phyloP scores from a whole-genome alignment of 2,329 filamentous ascomycete genomes.

The Fusarium austroafricanum region DNA sequence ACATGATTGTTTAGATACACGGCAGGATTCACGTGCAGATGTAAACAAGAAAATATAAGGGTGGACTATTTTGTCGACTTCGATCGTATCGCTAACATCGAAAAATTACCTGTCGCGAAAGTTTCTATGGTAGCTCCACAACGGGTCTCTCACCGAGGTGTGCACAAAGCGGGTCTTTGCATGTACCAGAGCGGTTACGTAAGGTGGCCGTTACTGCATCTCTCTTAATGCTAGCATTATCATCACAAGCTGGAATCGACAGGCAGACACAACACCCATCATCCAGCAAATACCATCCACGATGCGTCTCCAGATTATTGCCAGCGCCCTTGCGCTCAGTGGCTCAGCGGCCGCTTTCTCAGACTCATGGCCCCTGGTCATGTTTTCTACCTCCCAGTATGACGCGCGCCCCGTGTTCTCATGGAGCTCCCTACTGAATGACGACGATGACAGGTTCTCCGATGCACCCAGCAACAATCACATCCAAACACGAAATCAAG shows the following conservation, averaged over 20 bases:
- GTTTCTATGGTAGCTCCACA: slow-evolving; percentile 33
- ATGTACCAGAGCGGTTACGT: slow-evolving; percentile 44
- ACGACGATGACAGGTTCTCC: slow-evolving; percentile 48
- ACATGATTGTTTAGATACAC: slow-evolving; percentile 51
- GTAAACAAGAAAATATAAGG: neutral
- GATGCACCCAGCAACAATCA: slow-evolving; percentile 52
- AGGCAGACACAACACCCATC: slow-evolving; percentile 42
- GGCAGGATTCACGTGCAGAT: neutral
- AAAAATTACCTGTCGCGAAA: slow-evolving; percentile 42
- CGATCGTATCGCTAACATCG: slow-evolving; percentile 8
- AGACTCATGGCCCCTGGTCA: slow-evolving; percentile 88
- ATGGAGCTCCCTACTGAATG: slow-evolving; percentile 42
- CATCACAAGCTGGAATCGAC: slow-evolving; percentile 44
- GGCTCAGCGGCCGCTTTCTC: slow-evolving; percentile 77
- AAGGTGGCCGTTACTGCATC: slow-evolving; percentile 41
- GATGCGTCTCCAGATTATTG: slow-evolving; percentile 68
- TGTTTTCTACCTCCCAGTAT: slow-evolving; percentile 88
- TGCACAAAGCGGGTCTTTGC: slow-evolving; percentile 42
- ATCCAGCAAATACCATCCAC: slow-evolving; percentile 45
- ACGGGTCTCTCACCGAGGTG: slow-evolving; percentile 41
- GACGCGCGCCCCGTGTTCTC: slow-evolving; percentile 46
- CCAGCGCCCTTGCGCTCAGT: slow-evolving; percentile 65
- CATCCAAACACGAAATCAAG: slow-evolving; percentile 62
- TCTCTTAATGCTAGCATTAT: slow-evolving; percentile 32
- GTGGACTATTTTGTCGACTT: slow-evolving; percentile 13